Base-by-base conservation (phyloP, 2,329 filamentous ascomycete species). In the Coleophoma cylindrospora region DNA sequence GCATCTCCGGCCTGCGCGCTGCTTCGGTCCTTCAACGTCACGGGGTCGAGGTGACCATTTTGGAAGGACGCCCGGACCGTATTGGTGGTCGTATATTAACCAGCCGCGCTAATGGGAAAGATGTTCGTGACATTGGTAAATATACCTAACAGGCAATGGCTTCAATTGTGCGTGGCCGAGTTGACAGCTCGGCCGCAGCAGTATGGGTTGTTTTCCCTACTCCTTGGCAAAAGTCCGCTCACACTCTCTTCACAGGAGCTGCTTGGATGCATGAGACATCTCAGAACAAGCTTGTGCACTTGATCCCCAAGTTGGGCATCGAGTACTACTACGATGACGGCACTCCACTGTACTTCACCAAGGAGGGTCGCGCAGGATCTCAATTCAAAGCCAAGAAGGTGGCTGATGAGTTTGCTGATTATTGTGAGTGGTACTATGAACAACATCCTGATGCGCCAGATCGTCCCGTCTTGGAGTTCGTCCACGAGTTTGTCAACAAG, bases 1-100 rank as follows among this genome's bases (percentile, higher is more conserved):
- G 80, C 4, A 71, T 81, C 38, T 75, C 77, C n/a, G 79, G 79
- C 1, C 63, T 82, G 41, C 69, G 77, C 53, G 77, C 75, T 52
- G 78, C 79, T 22, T 76, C 80, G 46, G 64, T 81, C 1, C 63
- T 83, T n/a, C 62, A 80, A 3, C 69, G 73, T 40, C 70, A 74
- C 56, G 78, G 77, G 19, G 71, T 73, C 52, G 68, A 71, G 43
- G 78, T 83, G 10, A 79, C 76, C 0, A 74, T 82, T 34, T 66
- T 81, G 22, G 79, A 82, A 61, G 79, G 74, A 7, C 68, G 79
- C 34, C 53, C 68, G 53, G 64, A 78, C 60, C 67, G 78, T 27
- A 67, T 82, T 50, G 79, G 79, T 14, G 80, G 80, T 47, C 66
- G 70, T 47, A 70, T 71, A 53, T 61, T 62, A 49, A 72, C 69